Evolutionary conservation across 2,329 filamentous ascomycete species (phyloP), one percentile per base, ranked within the genome.

Genomic region (Alternaria metachromatica): DNA sequence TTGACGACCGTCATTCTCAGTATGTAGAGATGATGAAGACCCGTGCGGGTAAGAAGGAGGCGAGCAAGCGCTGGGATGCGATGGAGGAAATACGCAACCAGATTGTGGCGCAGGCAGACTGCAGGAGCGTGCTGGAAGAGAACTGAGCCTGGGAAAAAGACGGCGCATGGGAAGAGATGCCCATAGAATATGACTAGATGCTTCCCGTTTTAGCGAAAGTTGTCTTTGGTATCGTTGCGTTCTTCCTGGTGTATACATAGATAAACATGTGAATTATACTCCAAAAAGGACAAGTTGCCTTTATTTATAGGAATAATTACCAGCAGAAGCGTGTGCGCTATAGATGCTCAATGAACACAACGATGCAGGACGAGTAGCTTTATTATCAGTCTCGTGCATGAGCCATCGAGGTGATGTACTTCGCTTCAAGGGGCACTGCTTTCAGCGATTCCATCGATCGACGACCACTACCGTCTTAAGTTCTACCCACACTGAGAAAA

Each of bases 21-120:
- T 68, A 67, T 21, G 26, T 54, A 2, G 58, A n/a, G 5, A 41
- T 67, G 48, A 72, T 74, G 70, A 74, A 73, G 62, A 74, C 73
- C 5, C 54, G 55, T 28, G 28, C 41, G 4, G 73, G 69, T 6
- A 62, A 44, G 57, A 62, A 63, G 26, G 58, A 64, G 59, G 72
- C 68, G 4, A 65, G 66, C 48, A 55, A 54, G 45, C 56, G 63
- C 41, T 70, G 64, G 67, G 46, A 26, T n/a, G 49, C 50, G 50
- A 72, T 70, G 66, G 15, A 49, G 41, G 18, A 59, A n/a, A 65
- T 70, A 9, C 59, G 44, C 7, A 15, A 49, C 6, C 44, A 49
- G 45, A 50, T 50, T 12, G n/a, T 64, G 26, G 25, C 30, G 18
- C 61, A 71, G 30, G 64, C 58, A 8, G 55, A 70, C 55, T 64